These are phyloP conservation scores for Aureobasidium sp. DNA, from an alignment of 2,329 filamentous ascomycete species.

Conservation along the genomic window DNA sequence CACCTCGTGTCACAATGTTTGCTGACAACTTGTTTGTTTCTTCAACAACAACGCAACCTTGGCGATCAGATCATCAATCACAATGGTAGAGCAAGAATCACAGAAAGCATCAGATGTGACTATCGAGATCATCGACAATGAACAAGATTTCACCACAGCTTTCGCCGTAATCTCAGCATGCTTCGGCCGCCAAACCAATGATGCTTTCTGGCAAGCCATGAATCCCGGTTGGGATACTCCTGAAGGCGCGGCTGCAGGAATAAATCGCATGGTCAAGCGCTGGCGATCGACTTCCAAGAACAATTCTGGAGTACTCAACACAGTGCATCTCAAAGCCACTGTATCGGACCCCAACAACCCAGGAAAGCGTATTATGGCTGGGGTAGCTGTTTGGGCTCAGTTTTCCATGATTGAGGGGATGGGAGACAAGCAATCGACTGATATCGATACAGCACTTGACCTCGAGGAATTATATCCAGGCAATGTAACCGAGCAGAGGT, in stretches of 20 bases:
- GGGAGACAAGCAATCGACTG: conserved; percentile 35
- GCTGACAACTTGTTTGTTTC: background rate
- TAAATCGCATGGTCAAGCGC: conserved; percentile 33
- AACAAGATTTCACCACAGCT: background rate
- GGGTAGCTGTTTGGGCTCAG: conserved; percentile 50
- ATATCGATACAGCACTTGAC: conserved; percentile 26
- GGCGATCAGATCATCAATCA: background rate
- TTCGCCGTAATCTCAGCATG: conserved; percentile 28
- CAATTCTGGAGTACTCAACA: conserved; percentile 40
- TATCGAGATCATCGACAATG: background rate
- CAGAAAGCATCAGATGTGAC: background rate
- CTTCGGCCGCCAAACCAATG: conserved; percentile 45
- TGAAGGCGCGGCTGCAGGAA: conserved; percentile 33
- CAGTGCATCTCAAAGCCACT: conserved; percentile 48
- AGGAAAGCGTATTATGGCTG: conserved; percentile 34
- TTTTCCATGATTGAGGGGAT: conserved; percentile 41
- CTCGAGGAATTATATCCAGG: background rate
- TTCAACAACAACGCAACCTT: background rate
- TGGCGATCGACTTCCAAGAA: conserved; percentile 37
- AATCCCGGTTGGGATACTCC: conserved; percentile 50
- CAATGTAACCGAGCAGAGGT: conserved; percentile 37
- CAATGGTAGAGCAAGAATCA: background rate
- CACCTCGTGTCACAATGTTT: background rate
- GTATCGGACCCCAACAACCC: conserved; percentile 30
- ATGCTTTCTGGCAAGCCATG: conserved; percentile 44